Base-by-base conservation (phyloP, 2,329 filamentous ascomycete genomes). In the Aspergillus neotritici region DNA sequence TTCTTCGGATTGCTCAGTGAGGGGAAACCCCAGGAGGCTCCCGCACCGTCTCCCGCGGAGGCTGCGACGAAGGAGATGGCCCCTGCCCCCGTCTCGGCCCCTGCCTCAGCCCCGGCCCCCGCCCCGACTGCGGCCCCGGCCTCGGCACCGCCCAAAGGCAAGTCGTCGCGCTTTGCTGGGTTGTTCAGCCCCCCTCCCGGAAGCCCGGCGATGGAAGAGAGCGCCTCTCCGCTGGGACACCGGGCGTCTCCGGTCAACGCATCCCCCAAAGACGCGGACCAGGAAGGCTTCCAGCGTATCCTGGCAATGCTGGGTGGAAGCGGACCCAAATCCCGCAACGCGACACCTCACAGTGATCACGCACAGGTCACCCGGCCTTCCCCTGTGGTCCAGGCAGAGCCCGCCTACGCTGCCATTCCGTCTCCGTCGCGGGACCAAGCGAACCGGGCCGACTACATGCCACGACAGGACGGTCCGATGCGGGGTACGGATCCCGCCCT, bases 141-240 rank as follows among this genome's bases (percentile, higher is more conserved):
- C 2, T 9, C 7, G 3, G 21, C 21, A 25, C 21, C 9, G 21
- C 21, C 21, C 21, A 25, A 25, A 9, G 21, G 21, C 21, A 90
- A 91, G 59, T 79, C 86, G 4, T 96, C 90, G 10, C 78, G 88
- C 42, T 96, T 96, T 61, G 89, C 88, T 39, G 87, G 84, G 3
- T 86, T 96, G 55, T 87, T 90, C 61, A 75, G 74, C 31, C 70
- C 78, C 36, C 75, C 70, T 7, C 58, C 71, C n/a, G 75, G 84
- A 50, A 79, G 81, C 12, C 71, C 74, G 44, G 64, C 64, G 14
- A 67, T 25, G 21, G 21, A 57, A 44, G 63, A 63, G 31, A 47
- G 57, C 2, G 64, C 63, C 16, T 52, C 53, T 15, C 56, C 55
- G 25, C 43, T 46, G 14, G 52, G 44, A 40, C 40, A 54, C 25